A percentile compares a stretch with the other conserved stretches of the same genome.
phyloP scores from a whole-genome alignment of 148 eudicot genomes.

The Dysphania ambrosioides region DNA sequence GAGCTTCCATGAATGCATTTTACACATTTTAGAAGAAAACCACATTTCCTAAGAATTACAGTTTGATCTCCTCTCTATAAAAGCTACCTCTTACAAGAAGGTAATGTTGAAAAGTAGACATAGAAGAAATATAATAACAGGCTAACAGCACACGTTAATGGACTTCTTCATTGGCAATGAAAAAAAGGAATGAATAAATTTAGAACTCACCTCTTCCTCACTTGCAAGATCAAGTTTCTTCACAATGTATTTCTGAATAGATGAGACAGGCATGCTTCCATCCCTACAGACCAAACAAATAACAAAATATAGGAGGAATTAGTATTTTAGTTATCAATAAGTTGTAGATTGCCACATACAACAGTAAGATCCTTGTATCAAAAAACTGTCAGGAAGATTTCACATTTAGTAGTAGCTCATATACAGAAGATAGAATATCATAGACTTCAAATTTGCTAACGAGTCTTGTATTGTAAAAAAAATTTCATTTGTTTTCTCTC shows the following conservation, averaged over 20 bases:
- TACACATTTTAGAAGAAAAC: neutral
- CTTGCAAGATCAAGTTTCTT: slow-evolving; percentile 63
- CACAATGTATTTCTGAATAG: slow-evolving; percentile 58
- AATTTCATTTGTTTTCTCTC: neutral
- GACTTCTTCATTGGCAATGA: neutral
- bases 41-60: neutral
- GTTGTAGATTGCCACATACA: neutral
- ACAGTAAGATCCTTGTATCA: neutral
- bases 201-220: slow-evolving; percentile 54
- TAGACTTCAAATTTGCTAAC: neutral
- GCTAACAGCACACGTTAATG: neutral
- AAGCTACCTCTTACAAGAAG: neutral
- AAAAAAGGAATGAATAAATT: neutral
- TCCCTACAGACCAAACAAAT: slow-evolving; percentile 39
- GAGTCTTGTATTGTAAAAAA: neutral
- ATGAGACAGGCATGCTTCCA: slow-evolving; percentile 57
- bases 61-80: neutral
- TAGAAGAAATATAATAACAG: neutral
- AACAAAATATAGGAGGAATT: neutral
- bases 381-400: neutral
- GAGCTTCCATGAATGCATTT: neutral
- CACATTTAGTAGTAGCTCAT: neutral
- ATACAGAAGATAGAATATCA: neutral
- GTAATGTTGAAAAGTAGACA: neutral
- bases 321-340: neutral